phyloP scores from a whole-genome alignment of 2,329 filamentous ascomycete genomes.

The Alternaria ethzedia region DNA sequence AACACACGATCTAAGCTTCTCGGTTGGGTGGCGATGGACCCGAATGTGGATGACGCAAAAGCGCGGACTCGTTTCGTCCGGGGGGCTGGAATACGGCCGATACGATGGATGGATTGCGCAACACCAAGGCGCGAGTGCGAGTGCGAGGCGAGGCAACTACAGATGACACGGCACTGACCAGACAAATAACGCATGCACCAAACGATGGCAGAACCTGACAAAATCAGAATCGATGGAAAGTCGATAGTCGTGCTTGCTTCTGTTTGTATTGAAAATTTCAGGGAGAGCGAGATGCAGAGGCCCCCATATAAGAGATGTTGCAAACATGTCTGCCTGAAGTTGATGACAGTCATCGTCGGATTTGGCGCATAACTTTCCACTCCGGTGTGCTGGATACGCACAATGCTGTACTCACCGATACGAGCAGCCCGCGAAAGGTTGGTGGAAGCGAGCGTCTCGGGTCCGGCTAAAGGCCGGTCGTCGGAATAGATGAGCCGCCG shows the following conservation, averaged over 20 bases:
- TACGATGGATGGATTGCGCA: slow-evolving; percentile 4
- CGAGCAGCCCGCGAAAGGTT: not conserved
- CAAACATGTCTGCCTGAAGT: not conserved
- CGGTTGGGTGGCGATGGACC: not conserved
- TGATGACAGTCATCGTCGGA: not conserved
- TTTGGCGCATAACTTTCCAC: not conserved
- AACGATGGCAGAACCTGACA: not conserved
- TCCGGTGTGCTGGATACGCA: not conserved
- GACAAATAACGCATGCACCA: not conserved
- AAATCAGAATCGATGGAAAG: not conserved
- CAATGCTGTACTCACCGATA: not conserved
- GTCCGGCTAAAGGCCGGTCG: not conserved
- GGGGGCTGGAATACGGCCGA: slow-evolving; percentile 2
- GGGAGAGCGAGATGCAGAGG: not conserved
- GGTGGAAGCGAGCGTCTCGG: not conserved
- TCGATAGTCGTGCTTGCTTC: not conserved
- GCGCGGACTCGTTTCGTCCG: slow-evolving; percentile 2
- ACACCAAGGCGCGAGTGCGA: not conserved
- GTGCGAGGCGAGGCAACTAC: not conserved
- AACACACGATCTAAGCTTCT: not conserved
- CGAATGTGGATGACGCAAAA: not conserved
- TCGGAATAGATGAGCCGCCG: not conserved
- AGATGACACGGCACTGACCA: not conserved
- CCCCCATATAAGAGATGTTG: not conserved
- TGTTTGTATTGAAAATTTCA: not conserved